Percentiles rank a stretch among this genome's conserved stretches.
Conservation (phyloP, 768 basidiomycete species). For the Lentinus tigrinus region DNA sequence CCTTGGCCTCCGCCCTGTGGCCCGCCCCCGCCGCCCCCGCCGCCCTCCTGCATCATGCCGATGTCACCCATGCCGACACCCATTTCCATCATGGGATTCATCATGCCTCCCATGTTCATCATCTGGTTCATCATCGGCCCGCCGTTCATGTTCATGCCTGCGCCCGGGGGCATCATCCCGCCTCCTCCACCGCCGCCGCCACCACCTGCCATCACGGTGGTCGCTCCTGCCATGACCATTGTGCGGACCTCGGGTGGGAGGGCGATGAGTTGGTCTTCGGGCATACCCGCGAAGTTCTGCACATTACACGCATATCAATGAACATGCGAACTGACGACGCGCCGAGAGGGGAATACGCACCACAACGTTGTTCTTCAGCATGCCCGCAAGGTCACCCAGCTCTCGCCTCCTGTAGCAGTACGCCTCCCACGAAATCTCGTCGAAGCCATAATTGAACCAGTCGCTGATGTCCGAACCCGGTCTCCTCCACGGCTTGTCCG, state of each 20-base stretch:
- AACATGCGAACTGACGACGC: no score
- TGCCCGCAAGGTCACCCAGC: constrained; percentile 73
- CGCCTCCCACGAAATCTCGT: constrained; percentile 93
- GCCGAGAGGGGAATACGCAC: constrained; percentile 43
- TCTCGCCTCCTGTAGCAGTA: constrained; percentile 86
- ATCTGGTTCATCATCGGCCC: constrained; percentile 36
- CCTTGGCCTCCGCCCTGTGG: constrained; percentile 22
- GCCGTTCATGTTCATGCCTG: constrained; percentile 32
- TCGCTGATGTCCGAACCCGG: constrained; percentile 93
- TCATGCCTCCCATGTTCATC: constrained; percentile 36
- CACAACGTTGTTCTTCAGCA: constrained; percentile 80
- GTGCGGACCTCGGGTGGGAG: constrained; percentile 80
- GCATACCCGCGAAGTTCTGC: constrained; percentile 80
- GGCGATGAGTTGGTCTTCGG: constrained; percentile 74
- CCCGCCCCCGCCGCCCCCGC: constrained; percentile 20
- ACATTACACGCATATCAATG: neutral
- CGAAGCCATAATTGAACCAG: constrained; percentile 99
- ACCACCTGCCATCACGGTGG: constrained; percentile 72
- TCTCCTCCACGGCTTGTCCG: constrained; percentile 87
- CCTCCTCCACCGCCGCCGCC: constrained; percentile 42
- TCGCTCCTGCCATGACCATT: constrained; percentile 85
- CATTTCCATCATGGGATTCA: constrained; percentile 80
- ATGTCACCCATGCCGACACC: constrained; percentile 62
- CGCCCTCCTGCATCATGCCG: constrained; percentile 29
- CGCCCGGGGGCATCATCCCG: constrained; percentile 31